Evolutionary conservation across 1,284 basidiomycete genomes (phyloP).

Genomic region (Ganoderma meredithae): DNA sequence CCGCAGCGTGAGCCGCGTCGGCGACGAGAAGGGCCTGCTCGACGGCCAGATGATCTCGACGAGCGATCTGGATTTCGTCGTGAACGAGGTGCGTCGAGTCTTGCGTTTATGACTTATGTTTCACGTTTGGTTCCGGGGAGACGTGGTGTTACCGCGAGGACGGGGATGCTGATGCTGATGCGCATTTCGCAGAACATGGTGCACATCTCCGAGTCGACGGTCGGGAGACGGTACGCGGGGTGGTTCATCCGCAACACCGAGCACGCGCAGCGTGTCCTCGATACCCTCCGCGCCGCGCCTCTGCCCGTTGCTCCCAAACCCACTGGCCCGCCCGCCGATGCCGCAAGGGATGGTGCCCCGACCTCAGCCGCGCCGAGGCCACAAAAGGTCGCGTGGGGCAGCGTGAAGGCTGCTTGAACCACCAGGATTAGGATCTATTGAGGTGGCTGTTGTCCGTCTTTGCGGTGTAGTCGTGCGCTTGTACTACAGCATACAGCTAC

Average conservation of each 20-base stretch:
- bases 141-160: too few relatives aligned
- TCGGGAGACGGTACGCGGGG: slow-evolving; percentile 91
- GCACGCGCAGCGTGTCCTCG: slow-evolving; percentile 85
- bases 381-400: slow-evolving; percentile 45
- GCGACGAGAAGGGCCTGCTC: slow-evolving; percentile 67
- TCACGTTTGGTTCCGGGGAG: background rate
- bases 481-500: slow-evolving; percentile 20
- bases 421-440: background rate
- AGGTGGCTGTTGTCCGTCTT: background rate
- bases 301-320: slow-evolving; percentile 51
- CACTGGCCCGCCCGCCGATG: slow-evolving; percentile 18
- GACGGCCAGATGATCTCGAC: slow-evolving; percentile 90
- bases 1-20: slow-evolving; percentile 71
- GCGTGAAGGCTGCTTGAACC: slow-evolving; percentile 40
- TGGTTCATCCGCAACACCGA: slow-evolving; percentile 98
- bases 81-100: slow-evolving; percentile 77
- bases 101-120: too few relatives aligned
- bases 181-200: slow-evolving; percentile 80
- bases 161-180: background rate
- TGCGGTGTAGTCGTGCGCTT: background rate
- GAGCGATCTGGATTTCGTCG: slow-evolving; percentile 95
- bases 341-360: slow-evolving; percentile 24
- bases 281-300: slow-evolving; percentile 77
- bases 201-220: slow-evolving; percentile 93
- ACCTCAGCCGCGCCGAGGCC: slow-evolving; percentile 31